Conservation (phyloP, 2,329 filamentous ascomycete genomes). For the Aspergillus candidus region DNA sequence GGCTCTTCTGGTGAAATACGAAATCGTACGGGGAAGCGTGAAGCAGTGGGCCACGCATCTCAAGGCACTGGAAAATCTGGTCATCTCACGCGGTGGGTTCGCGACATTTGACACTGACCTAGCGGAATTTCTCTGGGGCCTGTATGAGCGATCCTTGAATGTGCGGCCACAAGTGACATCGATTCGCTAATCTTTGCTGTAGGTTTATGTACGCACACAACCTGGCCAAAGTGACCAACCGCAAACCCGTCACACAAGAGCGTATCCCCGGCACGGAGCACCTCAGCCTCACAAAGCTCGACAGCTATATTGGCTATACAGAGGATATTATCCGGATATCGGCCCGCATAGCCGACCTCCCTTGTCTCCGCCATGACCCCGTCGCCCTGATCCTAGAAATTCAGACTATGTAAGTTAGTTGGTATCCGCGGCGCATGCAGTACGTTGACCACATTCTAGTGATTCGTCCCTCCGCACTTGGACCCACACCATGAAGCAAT, state of each 20-base stretch:
- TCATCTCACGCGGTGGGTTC: constrained; percentile 29
- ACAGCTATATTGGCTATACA: constrained; percentile 35
- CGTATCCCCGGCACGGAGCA: constrained; percentile 16
- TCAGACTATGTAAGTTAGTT: constrained; percentile 22
- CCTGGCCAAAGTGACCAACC: constrained; percentile 30
- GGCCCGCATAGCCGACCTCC: constrained; percentile 28
- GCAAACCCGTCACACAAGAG: constrained; percentile 16
- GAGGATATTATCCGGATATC: constrained; percentile 32
- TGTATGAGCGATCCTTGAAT: constrained; percentile 20
- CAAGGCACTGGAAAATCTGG: constrained; percentile 28
- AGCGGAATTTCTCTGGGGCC: constrained; percentile 28
- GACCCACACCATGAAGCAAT: constrained; percentile 22
- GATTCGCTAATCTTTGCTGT: background rate
- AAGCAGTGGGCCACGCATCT: constrained; percentile 35
- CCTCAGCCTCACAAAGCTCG: constrained; percentile 24
- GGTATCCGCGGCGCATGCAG: background rate
- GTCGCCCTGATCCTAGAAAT: constrained; percentile 22
- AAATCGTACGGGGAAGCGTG: constrained; percentile 33
- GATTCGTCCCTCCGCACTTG: constrained; percentile 28
- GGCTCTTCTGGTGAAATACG: constrained; percentile 35
- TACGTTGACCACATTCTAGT: constrained; percentile 13
- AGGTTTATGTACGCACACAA: constrained; percentile 32
- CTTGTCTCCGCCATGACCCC: constrained; percentile 15
- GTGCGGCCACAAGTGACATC: background rate
- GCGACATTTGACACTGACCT: constrained; percentile 24